Percentiles rank a stretch among this genome's conserved stretches.
phyloP scores from a whole-genome alignment of 257 asterid species.

The Solanum gandarillasii region DNA sequence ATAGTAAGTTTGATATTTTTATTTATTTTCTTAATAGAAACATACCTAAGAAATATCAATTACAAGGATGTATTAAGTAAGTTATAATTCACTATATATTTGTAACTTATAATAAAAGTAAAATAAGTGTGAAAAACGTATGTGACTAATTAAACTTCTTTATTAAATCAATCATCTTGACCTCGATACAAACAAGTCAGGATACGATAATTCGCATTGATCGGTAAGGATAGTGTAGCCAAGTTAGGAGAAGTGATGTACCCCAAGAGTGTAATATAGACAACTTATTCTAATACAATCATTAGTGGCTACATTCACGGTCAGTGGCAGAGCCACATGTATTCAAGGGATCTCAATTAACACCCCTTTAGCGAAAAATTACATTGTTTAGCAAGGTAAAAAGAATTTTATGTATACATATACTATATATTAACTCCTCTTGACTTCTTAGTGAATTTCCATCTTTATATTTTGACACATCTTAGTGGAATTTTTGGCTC shows the following conservation, averaged over 20 bases:
- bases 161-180: not conserved
- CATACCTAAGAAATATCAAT: not conserved
- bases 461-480: not conserved
- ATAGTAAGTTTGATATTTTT: not conserved
- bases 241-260: not conserved
- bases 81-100: not conserved
- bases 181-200: not conserved
- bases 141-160: not conserved
- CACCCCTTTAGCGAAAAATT: not conserved
- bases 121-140: not conserved
- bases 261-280: not conserved
- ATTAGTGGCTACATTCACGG: not conserved
- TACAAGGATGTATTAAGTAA: not conserved
- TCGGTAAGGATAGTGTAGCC: not conserved
- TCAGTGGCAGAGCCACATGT: not conserved
- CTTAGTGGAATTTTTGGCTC: not conserved
- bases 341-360: not conserved
- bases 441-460: not conserved
- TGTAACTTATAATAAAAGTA: not conserved
- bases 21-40: not conserved
- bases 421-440: not conserved
- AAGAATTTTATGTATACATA: not conserved
- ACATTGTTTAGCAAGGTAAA: not conserved
- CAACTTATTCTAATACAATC: not conserved
- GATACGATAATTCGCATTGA: too few species aligned